Conservation (phyloP, 352 stramenopile genomes). For the Phytophthora sp. region DNA sequence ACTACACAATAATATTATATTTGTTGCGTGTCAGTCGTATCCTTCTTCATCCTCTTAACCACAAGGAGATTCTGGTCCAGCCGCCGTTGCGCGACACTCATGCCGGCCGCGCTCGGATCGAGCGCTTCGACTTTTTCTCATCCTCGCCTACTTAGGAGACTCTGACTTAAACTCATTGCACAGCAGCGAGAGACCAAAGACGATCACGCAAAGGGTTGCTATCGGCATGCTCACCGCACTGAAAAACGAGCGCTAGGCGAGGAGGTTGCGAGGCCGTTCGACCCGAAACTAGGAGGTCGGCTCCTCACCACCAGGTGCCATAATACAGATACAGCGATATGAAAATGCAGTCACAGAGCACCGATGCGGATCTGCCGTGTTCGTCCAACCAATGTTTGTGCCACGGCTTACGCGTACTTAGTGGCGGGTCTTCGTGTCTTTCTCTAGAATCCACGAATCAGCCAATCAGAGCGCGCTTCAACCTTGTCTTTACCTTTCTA, state of each 20-base stretch:
- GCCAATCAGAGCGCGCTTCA: conserved; percentile 27
- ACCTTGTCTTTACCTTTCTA: too few relatives aligned
- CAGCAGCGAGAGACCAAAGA: conserved; percentile 10
- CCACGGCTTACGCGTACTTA: conserved; percentile 14
- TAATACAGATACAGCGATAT: not conserved
- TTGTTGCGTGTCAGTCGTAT: conserved; percentile 28
- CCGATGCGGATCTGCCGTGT: not conserved
- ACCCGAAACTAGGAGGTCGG: conserved; percentile 9
- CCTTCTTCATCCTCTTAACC: conserved; percentile 7
- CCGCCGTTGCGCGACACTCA: conserved; percentile 16
- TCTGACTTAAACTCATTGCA: conserved; percentile 47
- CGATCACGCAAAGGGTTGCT: conserved; percentile 13
- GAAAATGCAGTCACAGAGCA: not conserved
- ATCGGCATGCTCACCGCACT: conserved; percentile 24
- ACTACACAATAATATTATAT: too few relatives aligned
- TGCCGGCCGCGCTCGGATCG: conserved; percentile 17
- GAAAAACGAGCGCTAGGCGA: not conserved
- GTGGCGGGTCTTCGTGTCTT: too few relatives aligned
- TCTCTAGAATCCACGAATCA: conserved; percentile 6
- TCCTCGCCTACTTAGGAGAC: conserved; percentile 33
- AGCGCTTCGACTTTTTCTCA: conserved; percentile 22
- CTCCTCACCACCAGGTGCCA: conserved; percentile 18
- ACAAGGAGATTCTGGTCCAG: conserved; percentile 1
- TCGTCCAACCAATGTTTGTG: conserved; percentile 20
- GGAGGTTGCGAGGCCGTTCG: conserved; percentile 6